These are phyloP conservation scores for Blastosporella zonata DNA, from an alignment of 1,284 basidiomycete species.

Conservation along the genomic window DNA sequence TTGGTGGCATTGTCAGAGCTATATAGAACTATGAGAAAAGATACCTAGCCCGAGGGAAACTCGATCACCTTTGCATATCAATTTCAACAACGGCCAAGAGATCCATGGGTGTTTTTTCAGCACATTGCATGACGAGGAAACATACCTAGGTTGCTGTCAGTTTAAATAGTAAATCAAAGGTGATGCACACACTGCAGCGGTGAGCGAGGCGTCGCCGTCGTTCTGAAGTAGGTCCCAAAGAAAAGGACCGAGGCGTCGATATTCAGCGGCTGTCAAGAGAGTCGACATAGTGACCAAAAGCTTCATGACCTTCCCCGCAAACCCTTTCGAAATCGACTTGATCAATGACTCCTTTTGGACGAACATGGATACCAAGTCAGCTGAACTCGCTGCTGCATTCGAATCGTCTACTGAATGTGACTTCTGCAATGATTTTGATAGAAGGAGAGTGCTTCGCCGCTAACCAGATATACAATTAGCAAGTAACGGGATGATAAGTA, in stretches of 20 bases:
- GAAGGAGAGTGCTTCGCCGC: constrained; percentile 44
- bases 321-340: constrained; percentile 42
- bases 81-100: constrained; percentile 48
- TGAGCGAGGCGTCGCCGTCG: constrained; percentile 37
- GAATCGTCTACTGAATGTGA: constrained; percentile 5
- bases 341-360: constrained; percentile 38
- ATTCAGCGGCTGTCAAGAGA: constrained; percentile 47
- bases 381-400: constrained; percentile 13
- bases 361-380: constrained; percentile 32
- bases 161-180: neutral
- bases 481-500: neutral
- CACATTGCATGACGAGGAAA: constrained; percentile 69
- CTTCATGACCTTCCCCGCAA: constrained; percentile 46
- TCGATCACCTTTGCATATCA: constrained; percentile 52
- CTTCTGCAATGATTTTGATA: constrained; percentile 30
- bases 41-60: neutral
- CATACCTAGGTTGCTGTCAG: constrained; percentile 43
- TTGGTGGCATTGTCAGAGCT: constrained; percentile 48
- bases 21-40: neutral
- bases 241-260: constrained; percentile 43
- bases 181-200: constrained; percentile 48
- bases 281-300: constrained; percentile 61
- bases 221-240: constrained; percentile 58
- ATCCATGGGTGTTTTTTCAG: constrained; percentile 54
- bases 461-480: constrained; percentile 22